Conservation (phyloP, 2,329 filamentous ascomycete species). For the Penicillium sp. region DNA sequence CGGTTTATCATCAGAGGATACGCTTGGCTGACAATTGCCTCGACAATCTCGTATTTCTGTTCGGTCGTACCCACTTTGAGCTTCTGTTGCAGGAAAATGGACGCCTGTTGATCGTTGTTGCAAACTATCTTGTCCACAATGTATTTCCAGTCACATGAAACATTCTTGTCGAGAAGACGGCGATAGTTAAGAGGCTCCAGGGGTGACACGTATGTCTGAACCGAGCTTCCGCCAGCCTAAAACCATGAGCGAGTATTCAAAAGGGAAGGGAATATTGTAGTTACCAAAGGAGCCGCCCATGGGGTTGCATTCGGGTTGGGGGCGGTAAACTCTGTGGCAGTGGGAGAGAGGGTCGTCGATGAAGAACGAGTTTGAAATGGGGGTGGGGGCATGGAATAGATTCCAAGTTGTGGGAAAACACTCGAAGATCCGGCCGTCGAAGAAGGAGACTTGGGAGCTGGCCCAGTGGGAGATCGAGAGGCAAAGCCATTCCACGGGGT, state of each 20-base stretch:
- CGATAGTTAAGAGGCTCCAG: constrained; percentile 95
- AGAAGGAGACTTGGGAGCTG: constrained; percentile 25
- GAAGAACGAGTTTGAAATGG: constrained; percentile 54
- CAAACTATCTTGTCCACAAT: constrained; percentile 99
- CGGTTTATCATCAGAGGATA: constrained; percentile 97
- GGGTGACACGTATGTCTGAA: constrained; percentile 74
- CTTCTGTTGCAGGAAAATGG: constrained; percentile 98
- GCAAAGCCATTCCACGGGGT: constrained; percentile 34
- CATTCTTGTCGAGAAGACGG: constrained; percentile 86
- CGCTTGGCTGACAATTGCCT: constrained; percentile 89
- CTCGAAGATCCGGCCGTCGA: constrained; percentile 25
- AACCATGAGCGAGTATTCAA: background rate
- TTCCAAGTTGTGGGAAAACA: constrained; percentile 33
- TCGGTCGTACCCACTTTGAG: constrained; percentile 92
- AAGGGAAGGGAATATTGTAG: constrained; percentile 29
- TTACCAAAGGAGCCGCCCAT: constrained; percentile 49
- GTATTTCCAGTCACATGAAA: constrained; percentile 98
- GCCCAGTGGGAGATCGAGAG: constrained; percentile 21
- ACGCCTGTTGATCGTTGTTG: constrained; percentile 98
- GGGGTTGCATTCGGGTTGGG: constrained; percentile 21
- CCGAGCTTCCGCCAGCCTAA: constrained; percentile 45
- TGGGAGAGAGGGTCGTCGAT: constrained; percentile 64
- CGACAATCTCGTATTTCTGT: constrained; percentile 95
- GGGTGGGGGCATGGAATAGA: constrained; percentile 32
- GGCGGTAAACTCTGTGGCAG: constrained; percentile 68